A percentile compares a stretch with the other conserved stretches of the same genome.
Evolutionary conservation across 306 rosid genomes (phyloP).

Genomic region (Cicer pinnatifidum): DNA sequence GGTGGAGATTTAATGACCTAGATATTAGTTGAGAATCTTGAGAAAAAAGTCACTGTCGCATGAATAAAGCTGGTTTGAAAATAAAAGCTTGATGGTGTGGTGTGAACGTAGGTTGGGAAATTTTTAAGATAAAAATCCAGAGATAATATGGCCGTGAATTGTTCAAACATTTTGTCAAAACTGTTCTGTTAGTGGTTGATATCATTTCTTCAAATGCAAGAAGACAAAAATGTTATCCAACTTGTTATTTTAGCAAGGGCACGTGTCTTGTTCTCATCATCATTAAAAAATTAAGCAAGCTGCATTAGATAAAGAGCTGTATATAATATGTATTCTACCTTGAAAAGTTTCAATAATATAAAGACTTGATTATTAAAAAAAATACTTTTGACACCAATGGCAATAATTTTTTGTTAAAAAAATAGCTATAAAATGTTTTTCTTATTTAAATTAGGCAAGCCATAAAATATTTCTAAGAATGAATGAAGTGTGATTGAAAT

Average conservation of each 20-base stretch:
- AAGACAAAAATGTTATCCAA: conserved; percentile 5
- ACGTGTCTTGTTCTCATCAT: background rate
- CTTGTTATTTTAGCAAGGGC: background rate
- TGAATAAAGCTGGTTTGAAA: background rate
- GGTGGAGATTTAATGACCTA: too few species aligned
- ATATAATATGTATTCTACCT: too few species aligned
- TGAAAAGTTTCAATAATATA: background rate
- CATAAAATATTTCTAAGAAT: too few species aligned
- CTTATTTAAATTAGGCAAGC: too few species aligned
- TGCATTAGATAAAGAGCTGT: background rate
- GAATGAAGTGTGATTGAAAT: too few species aligned
- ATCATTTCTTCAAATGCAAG: background rate
- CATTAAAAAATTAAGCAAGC: background rate
- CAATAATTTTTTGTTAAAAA: background rate
- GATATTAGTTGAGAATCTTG: too few species aligned
- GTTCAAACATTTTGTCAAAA: background rate
- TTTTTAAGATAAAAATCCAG: background rate
- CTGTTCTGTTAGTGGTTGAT: background rate
- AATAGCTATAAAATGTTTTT: background rate
- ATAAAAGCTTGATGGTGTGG: background rate
- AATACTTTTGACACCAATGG: background rate
- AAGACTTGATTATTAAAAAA: too few species aligned
- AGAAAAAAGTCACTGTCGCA: background rate
- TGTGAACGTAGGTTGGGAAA: background rate
- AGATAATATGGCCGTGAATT: background rate